Percentiles rank a stretch among this genome's conserved stretches.
phyloP scores from a whole-genome alignment of 2,329 filamentous ascomycete genomes.

The Amphichorda felina region DNA sequence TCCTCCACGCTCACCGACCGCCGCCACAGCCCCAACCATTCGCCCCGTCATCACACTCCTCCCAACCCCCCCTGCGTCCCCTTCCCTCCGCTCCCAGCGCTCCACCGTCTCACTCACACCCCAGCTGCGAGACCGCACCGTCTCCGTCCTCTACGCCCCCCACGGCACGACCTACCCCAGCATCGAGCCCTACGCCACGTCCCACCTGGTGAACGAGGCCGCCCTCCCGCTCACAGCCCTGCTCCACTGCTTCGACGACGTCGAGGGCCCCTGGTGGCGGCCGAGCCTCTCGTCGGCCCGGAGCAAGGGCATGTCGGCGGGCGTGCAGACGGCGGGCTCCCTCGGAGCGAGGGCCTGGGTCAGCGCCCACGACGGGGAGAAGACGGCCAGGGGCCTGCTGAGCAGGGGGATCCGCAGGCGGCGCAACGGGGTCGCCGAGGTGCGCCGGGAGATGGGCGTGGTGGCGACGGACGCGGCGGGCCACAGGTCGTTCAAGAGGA shows the following conservation, averaged over 20 bases:
- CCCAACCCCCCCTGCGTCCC: constrained; percentile 23
- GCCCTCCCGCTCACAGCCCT: constrained; percentile 52
- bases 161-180: constrained; percentile 45
- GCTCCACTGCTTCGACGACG: constrained; percentile 50
- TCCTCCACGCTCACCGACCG: neutral
- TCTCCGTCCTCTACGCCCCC: constrained; percentile 54
- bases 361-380: constrained; percentile 48
- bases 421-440: constrained; percentile 30
- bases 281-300: constrained; percentile 36
- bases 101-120: constrained; percentile 22
- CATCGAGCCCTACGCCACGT: constrained; percentile 41
- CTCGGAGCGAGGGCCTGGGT: constrained; percentile 47
- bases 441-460: constrained; percentile 15
- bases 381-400: constrained; percentile 39
- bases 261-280: constrained; percentile 48
- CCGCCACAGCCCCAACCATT: constrained; percentile 5
- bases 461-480: too few relatives aligned
- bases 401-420: constrained; percentile 36
- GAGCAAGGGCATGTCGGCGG: constrained; percentile 42
- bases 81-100: constrained; percentile 21
- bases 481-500: neutral
- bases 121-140: constrained; percentile 25
- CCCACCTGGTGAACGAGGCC: constrained; percentile 41
- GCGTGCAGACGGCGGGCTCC: constrained; percentile 40
- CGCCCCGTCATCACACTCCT: constrained; percentile 3